phyloP scores from a whole-genome alignment of 306 rosid species.

The Medicago arabica region DNA sequence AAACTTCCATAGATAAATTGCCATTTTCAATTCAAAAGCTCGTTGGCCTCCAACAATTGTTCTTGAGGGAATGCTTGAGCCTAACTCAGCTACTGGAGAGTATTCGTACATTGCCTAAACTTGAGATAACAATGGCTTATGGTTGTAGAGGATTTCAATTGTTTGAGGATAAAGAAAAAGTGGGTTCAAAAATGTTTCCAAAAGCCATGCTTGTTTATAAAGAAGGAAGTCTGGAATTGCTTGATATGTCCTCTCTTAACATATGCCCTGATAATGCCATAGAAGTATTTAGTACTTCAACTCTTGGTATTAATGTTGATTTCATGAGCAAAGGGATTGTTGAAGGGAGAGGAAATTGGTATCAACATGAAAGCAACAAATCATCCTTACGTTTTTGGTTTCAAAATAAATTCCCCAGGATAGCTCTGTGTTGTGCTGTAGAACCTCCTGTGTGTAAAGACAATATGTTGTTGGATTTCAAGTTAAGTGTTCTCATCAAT shows the following conservation, averaged over 20 bases:
- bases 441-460: background rate
- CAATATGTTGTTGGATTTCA: background rate
- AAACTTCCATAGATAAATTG: background rate
- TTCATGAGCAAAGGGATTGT: background rate
- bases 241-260: slow-evolving; percentile 16
- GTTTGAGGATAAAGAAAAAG: background rate
- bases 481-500: slow-evolving; percentile 28
- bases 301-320: too few relatives aligned
- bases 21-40: slow-evolving; percentile 24
- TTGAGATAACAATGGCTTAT: background rate
- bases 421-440: slow-evolving; percentile 2
- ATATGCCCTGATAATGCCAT: slow-evolving; percentile 2
- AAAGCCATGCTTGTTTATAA: background rate
- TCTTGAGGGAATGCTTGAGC: background rate
- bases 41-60: background rate
- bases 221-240: background rate
- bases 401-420: background rate
- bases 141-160: background rate
- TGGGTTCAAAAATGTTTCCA: background rate
- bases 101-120: slow-evolving; percentile 3
- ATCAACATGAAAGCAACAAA: background rate
- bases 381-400: slow-evolving; percentile 9
- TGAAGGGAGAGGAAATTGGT: background rate
- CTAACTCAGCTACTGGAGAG: background rate
- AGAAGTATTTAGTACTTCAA: background rate